Evolutionary conservation across 331 rosid genomes (phyloP).

Genomic region (Spiraea crenata): DNA sequence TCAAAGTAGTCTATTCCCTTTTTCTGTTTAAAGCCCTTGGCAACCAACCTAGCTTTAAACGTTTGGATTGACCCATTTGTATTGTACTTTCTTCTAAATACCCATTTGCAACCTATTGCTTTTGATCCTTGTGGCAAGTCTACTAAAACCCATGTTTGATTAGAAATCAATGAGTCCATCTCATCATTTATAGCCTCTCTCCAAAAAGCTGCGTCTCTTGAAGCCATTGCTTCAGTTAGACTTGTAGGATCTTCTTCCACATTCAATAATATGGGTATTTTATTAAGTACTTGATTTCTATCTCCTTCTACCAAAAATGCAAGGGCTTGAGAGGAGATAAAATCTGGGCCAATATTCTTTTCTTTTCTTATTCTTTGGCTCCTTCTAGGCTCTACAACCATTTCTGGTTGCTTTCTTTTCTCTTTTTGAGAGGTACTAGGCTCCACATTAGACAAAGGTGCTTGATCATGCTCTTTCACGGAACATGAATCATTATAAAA

Average conservation of each 20-base stretch:
- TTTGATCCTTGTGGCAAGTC: neutral
- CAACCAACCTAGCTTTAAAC: no score
- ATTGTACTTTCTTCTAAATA: neutral
- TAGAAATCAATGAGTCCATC: neutral
- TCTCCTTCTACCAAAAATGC: neutral
- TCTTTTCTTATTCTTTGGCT: neutral
- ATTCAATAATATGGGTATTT: neutral
- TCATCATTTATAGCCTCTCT: neutral
- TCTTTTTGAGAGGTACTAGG: no score
- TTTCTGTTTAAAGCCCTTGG: no score
- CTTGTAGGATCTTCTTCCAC: neutral
- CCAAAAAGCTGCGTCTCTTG: neutral
- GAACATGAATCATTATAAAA: neutral
- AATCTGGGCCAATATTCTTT: neutral
- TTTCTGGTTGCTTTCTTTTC: neutral
- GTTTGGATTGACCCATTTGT: neutral
- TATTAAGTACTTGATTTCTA: neutral
- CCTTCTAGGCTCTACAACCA: neutral
- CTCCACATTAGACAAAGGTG: no score
- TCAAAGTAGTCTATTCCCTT: neutral
- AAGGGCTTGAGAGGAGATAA: neutral
- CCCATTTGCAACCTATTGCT: neutral
- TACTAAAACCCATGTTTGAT: neutral
- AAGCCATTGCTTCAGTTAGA: neutral
- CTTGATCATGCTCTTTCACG: no score